phyloP scores from a whole-genome alignment of 2,329 filamentous ascomycete genomes.

The Curvularia lunata region DNA sequence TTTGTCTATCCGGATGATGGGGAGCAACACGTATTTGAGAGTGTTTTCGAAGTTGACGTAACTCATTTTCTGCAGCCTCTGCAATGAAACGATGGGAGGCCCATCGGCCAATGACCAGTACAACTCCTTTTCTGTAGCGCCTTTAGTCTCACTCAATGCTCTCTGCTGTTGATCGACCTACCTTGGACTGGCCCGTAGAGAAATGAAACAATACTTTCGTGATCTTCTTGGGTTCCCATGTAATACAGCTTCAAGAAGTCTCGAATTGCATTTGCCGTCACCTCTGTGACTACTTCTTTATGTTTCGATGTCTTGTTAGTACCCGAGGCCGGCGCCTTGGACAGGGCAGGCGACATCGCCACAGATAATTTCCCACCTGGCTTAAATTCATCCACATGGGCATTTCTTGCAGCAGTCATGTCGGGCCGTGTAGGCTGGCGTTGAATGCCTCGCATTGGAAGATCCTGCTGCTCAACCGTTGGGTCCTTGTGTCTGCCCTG shows the following conservation, averaged over 20 bases:
- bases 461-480: neutral
- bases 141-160: neutral
- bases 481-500: neutral
- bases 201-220: neutral
- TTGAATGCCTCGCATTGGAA: neutral
- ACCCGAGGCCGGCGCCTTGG: neutral
- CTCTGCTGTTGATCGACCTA: neutral
- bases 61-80: neutral
- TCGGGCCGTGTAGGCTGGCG: neutral
- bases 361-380: neutral
- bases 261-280: neutral
- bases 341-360: neutral
- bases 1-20: neutral
- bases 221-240: neutral
- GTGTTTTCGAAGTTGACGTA: neutral
- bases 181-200: neutral
- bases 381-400: neutral
- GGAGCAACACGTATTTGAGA: neutral
- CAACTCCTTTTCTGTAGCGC: neutral
- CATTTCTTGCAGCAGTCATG: neutral
- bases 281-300: neutral
- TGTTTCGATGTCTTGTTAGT: neutral
- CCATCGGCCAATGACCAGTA: neutral
- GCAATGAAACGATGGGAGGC: neutral
- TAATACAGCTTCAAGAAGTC: neutral